Base-by-base conservation (phyloP, 2,329 filamentous ascomycete genomes). In the Venturiaceae sp. region DNA sequence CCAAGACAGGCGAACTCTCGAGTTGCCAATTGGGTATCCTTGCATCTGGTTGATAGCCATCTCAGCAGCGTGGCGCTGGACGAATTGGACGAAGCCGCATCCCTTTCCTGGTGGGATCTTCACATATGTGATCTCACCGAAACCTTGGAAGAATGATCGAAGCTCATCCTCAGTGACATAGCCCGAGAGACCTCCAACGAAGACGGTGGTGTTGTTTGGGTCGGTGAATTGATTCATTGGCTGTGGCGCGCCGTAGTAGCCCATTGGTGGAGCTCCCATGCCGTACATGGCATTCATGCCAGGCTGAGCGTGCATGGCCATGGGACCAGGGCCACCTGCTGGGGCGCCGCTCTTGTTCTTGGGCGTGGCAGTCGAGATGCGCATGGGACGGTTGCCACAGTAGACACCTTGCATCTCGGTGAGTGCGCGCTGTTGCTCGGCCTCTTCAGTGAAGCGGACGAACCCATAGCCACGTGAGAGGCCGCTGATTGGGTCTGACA, bases 41-140 rank as follows among this genome's bases (percentile, higher is more conserved):
- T 99, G 94, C 94, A 99, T 99, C 77, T 99, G 94, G 78, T 99
- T 99, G 83, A 99, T 99, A 66, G 94, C 94, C 94, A 99, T 99
- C 79, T 99, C 94, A 14, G 94, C 94, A 57, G 94, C 94, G 69
- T 99, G 94, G 65, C 94, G 91, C 78, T 99, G 94, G 59, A 99
- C 94, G 67, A 99, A 99, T 76, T 99, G 94, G 60, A 99, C 94
- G 71, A 99, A 99, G 60, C 94, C 94, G 70, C 94, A 99, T 66
- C 94, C 94, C 83, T 99, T 99, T 77, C 94, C 94, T 64, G 94
- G 92, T 57, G 94, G 94, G 60, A 99, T 99, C 85, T 99, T 99
- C 79, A 99, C 94, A 73, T 99, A 99, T 67, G 94, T 99, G 71
- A 99, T 99, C 74, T 99, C 94, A 61, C 94, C 94, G 64, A 99